Evolutionary conservation across 441 rosid species (phyloP), one percentile per base, ranked within the genome.

Genomic region (Pelargonium citronellum): DNA sequence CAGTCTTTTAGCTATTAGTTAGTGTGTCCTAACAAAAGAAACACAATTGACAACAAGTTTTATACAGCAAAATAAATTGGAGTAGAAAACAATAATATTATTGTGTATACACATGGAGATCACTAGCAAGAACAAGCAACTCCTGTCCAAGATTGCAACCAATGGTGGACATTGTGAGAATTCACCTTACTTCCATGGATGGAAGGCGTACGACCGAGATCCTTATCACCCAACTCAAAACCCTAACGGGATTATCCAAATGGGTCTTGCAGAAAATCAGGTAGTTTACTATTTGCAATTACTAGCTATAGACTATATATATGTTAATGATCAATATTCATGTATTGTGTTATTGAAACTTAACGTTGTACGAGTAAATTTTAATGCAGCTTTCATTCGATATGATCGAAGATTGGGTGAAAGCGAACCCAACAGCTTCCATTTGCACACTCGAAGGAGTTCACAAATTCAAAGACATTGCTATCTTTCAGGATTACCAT

Each of bases 211-310:
- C 11, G 68, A 27, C n/a, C 22, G 49, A 13, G 47, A 63, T 12
- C 61, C 67, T 17, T 70, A n/a, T 19, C 73, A 27, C 16, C 61
- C 73, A 9, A 70, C 46, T 70, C 44, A 4, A 19, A 63, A 63
- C 64, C 61, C 67, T 37, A 7, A 63, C 7, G 68, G 73, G 4
- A 43, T 64, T 4, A 63, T 70, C 41, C 73, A 70, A 10, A 63
- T 27, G 73, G 68, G 62, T 46, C 57, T 70, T 7, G 41, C 73
- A 12, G 13, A 63, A 17, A 70, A 70, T 70, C 67, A 62, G 73
- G 62, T 70, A 49, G n/a, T n/a, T n/a, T n/a, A n/a, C n/a, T n/a
- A n/a, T n/a, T n/a, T n/a, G n/a, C n/a, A n/a, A n/a, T n/a, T n/a
- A n/a, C n/a, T n/a, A n/a, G n/a, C n/a, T n/a, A n/a, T 22, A 22